Base-by-base conservation (phyloP, 306 rosid genomes). In the Crataegus laevigata region DNA sequence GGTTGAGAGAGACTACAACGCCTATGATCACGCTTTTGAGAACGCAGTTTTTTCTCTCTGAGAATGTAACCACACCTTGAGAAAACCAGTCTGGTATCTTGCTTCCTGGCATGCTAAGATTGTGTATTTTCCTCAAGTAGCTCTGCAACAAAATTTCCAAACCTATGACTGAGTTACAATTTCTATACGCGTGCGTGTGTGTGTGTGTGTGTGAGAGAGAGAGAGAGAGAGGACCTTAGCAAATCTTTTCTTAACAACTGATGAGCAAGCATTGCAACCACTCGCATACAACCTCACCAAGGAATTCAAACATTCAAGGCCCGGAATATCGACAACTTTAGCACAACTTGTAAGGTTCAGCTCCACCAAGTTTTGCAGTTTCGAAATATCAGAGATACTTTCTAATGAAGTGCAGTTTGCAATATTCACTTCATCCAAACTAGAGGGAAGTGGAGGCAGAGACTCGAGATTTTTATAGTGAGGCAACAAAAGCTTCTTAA, bases 401-500 rank as follows among this genome's bases (percentile, higher is more conserved):
- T 85, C 89, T 58, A 91, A 71, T 64, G 83, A 52, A 26, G 25
- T 82, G 32, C 91, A 89, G 78, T 87, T 75, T 43, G 87, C 85
- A 73, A 69, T 79, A 43, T 85, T 68, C 55, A 91, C 59, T 80
- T 28, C 32, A 32, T 65, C 11, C 87, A 91, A 79, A 76, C 90
- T 85, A 11, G 96, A 79, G 68, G 96, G 93, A 85, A 89, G 90
- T 34, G 85, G 68, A 38, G 96, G 96, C 14, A 91, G 80, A 76
- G 86, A 84, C 68, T 43, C 72, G 65, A 91, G 86, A 51, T 82
- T 60, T 12, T 36, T 68, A 77, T 90, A 91, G 15, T 79, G 62
- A 34, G 72, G 50, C 74, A 91, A 70, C 5, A 5, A 0, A 66
- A 91, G 91, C 2, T 22, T 18, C 40, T 63, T 72, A 21, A 91